Evolutionary conservation across 225 moss, liverwort and hornwort species (phyloP), one percentile per base, ranked within the genome.

Genomic region (Marchantia paleacea): DNA sequence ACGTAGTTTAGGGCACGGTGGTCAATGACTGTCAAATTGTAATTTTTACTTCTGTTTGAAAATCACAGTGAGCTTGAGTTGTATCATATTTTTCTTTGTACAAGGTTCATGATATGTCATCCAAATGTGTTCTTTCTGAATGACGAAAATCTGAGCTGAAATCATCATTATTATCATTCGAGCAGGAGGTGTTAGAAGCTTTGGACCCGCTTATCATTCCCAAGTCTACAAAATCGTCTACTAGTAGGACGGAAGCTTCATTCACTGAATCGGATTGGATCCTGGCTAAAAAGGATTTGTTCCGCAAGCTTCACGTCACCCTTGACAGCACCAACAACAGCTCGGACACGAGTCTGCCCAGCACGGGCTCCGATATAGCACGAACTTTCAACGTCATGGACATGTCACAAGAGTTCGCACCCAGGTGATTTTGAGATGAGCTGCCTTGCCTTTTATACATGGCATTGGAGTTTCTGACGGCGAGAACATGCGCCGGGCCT

Each of bases 111-210:
- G 25, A 0, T 4, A 0, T 8, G 13, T 26, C 29, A 10, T 7
- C 7, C 39, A 10, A 10, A 22, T 50, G 0, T n/a, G 10, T n/a
- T 70, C 18, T n/a, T 20, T 19, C 48, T 49, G 20, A 50, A 71
- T 49, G 8, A 16, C 6, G 49, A 49, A 1, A 22, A 10, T 63
- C 69, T 47, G 63, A 10, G 50, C 57, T 51, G 51, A 57, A 52
- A 26, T 49, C 10, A 31, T 8, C 8, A 64, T 25, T 16, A 64
- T 51, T 24, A 68, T 22, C 39, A 39, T 67, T 52, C 53, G 62
- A 70, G 39, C 84, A 84, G 84, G 76, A 70, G 12, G 84, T 80
- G 52, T 22, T 84, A 60, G 66, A 76, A 13, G 70, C 52, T 4
- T 62, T 84, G 55, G 76, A 84, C 13, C 76, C 80, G 60, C 30